Evolutionary conservation across 1,139 yeast genomes (phyloP).

Genomic region (Kodamaea sp.): DNA sequence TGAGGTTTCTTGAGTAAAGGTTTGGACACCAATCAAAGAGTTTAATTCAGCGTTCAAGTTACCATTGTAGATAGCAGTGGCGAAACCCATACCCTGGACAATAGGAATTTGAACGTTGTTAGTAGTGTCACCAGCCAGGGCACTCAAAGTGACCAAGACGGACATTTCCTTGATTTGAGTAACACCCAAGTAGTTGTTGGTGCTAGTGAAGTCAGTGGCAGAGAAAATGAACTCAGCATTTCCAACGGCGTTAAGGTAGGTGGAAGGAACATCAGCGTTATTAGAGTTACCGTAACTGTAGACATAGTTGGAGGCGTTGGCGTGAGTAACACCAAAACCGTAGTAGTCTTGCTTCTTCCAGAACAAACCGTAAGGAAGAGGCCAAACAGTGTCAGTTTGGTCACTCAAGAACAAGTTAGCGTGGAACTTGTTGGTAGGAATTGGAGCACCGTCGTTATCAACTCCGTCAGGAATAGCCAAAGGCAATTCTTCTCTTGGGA

Average conservation of each 20-base stretch:
- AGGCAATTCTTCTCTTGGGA: conserved; percentile 51
- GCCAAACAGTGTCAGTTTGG: conserved; percentile 67
- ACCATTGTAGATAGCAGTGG: conserved; percentile 51
- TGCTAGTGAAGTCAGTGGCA: conserved; percentile 47
- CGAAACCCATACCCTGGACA: conserved; percentile 74
- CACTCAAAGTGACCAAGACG: conserved; percentile 48
- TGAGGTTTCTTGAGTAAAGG: conserved; percentile 46
- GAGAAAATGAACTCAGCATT: conserved; percentile 56
- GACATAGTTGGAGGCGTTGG: conserved; percentile 57
- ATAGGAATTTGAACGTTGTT: conserved; percentile 44
- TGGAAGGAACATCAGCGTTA: conserved; percentile 28
- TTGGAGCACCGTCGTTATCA: conserved; percentile 47
- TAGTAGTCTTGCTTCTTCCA: conserved; percentile 42
- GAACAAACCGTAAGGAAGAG: conserved; percentile 84
- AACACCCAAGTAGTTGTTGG: conserved; percentile 34
- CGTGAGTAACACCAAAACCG: conserved; percentile 73
- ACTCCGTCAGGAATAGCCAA: conserved; percentile 52
- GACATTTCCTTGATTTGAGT: conserved; percentile 59
- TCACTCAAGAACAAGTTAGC: conserved; percentile 70
- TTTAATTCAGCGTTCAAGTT: conserved; percentile 53
- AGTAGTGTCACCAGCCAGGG: conserved; percentile 11
- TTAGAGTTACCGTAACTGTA: conserved; percentile 57
- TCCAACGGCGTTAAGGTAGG: conserved; percentile 57
- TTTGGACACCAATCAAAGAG: conserved; percentile 53
- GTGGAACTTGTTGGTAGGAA: conserved; percentile 82